A percentile compares a stretch with the other conserved stretches of the same genome.
Conservation (phyloP, 129 eudicot species). For the Helichrysum umbraculigerum region DNA sequence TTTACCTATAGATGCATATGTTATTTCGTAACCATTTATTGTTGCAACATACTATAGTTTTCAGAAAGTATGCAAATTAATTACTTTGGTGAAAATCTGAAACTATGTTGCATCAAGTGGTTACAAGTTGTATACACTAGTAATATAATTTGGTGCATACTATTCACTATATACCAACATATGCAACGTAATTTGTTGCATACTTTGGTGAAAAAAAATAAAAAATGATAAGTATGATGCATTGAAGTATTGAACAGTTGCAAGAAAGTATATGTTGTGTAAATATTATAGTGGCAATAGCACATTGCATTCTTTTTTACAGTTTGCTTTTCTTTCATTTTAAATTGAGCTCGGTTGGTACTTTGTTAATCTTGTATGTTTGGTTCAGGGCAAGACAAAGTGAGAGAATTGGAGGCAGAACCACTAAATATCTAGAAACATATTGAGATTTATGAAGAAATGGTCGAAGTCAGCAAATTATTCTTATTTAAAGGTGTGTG, state of each 20-base stretch:
- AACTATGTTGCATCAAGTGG: neutral
- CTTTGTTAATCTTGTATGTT: constrained; percentile 3
- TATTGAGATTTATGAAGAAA: constrained; percentile 18
- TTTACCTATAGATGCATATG: neutral
- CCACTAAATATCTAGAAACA: constrained; percentile 33
- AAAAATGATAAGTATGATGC: neutral
- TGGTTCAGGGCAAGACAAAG: constrained; percentile 40
- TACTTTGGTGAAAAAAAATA: neutral
- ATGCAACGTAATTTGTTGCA: neutral
- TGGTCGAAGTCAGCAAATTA: constrained; percentile 18
- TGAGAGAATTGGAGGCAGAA: constrained; percentile 34
- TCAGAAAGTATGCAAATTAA: neutral
- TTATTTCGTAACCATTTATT: neutral
- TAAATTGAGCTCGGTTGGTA: constrained; percentile 7
- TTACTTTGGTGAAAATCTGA: neutral
- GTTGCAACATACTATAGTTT: neutral
- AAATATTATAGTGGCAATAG: neutral
- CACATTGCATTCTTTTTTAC: neutral
- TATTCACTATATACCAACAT: neutral
- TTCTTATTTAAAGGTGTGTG: constrained; percentile 32
- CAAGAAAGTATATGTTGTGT: neutral
- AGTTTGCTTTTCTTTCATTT: neutral
- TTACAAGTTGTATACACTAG: neutral
- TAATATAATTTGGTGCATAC: neutral
- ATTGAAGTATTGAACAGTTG: neutral